These are phyloP conservation scores for Acanthamoeba royreba DNA, from an alignment of 208 protist species.

Conservation along the genomic window DNA sequence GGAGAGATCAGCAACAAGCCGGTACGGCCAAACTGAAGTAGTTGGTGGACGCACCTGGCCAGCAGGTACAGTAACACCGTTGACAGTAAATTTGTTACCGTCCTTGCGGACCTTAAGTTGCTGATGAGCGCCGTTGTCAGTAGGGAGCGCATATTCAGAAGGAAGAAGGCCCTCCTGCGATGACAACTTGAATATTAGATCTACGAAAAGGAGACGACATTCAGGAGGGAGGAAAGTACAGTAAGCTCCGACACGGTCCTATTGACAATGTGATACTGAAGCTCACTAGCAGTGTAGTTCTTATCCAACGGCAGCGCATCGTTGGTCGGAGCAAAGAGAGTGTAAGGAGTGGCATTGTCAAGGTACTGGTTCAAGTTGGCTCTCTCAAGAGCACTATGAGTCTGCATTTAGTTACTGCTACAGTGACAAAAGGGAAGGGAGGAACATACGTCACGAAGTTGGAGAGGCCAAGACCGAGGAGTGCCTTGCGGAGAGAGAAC, in stretches of 20 bases:
- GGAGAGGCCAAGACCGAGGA: neutral
- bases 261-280: neutral
- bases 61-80: neutral
- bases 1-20: neutral
- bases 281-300: neutral
- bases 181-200: neutral
- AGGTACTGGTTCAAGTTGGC: neutral
- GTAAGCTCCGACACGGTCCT: neutral
- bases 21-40: neutral
- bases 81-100: neutral
- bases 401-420: neutral
- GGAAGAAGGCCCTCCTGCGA: neutral
- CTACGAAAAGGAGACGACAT: neutral
- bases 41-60: neutral
- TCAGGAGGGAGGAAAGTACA: neutral
- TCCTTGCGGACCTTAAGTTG: neutral
- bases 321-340: neutral
- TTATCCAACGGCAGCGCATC: neutral
- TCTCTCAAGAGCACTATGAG: neutral
- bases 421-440: neutral
- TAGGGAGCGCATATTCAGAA: neutral
- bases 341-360: neutral
- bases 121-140: neutral
- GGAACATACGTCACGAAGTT: neutral
- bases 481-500: neutral